A percentile compares a stretch with the other conserved stretches of the same genome.
phyloP scores from a whole-genome alignment of 2,329 filamentous ascomycete genomes.

The Nothopassalora personata region DNA sequence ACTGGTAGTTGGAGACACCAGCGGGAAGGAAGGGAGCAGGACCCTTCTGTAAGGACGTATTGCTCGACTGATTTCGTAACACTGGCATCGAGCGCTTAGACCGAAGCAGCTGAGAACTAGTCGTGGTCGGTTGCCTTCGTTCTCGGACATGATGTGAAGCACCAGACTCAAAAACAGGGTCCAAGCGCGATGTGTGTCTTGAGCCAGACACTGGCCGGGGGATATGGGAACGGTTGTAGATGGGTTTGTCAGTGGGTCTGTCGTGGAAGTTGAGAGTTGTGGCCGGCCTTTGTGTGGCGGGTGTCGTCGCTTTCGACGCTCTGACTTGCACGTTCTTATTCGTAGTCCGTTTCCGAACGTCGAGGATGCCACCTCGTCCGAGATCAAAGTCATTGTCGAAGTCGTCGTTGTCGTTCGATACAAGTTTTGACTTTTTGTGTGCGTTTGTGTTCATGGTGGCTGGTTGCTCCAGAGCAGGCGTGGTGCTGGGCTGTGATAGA shows the following conservation, averaged over 20 bases:
- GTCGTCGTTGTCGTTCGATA: constrained; percentile 55
- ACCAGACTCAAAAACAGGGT: constrained; percentile 86
- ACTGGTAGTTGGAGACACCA: constrained; percentile 66
- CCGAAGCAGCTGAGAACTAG: constrained; percentile 51
- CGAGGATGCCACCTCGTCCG: constrained; percentile 70
- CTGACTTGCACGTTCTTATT: constrained; percentile 92
- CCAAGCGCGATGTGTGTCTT: constrained; percentile 60
- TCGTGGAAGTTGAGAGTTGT: constrained; percentile 90
- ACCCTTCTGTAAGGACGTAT: constrained; percentile 54
- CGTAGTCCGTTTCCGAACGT: constrained; percentile 71
- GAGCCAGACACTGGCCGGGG: constrained; percentile 63
- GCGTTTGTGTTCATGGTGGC: constrained; percentile 33
- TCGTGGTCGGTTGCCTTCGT: constrained; percentile 49
- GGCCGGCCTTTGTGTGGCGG: constrained; percentile 65
- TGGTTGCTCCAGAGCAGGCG: constrained; percentile 30
- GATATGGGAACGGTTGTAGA: constrained; percentile 58
- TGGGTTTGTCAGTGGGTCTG: constrained; percentile 48
- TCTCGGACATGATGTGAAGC: constrained; percentile 62
- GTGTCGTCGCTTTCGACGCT: constrained; percentile 50
- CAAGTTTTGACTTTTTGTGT: constrained; percentile 32
- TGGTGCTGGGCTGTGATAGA: constrained; percentile 32
- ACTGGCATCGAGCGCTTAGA: constrained; percentile 58
- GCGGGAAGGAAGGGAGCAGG: constrained; percentile 74
- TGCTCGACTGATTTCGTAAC: constrained; percentile 43
- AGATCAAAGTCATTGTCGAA: constrained; percentile 84